A percentile compares a stretch with the other conserved stretches of the same genome.
Conservation (phyloP, 139 green algal species). For the Auxenochlorella protothecoides region DNA sequence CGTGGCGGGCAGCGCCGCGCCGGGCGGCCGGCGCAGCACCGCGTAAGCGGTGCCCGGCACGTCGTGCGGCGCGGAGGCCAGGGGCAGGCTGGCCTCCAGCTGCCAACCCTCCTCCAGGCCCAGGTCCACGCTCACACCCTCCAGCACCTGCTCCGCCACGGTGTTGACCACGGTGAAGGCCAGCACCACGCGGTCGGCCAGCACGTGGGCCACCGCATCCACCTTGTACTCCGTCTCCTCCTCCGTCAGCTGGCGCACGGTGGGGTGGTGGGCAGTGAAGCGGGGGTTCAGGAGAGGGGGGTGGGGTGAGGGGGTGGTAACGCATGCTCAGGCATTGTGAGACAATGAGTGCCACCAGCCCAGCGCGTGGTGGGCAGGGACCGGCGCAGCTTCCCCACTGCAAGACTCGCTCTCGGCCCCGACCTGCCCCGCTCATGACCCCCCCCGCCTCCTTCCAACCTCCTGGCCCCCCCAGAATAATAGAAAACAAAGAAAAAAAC, state of each 20-base stretch:
- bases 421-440: neutral
- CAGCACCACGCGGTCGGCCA: slow-evolving; percentile 71
- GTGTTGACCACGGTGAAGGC: slow-evolving; percentile 99
- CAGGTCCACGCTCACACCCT: slow-evolving; percentile 73
- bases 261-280: neutral
- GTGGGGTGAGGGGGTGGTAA: neutral
- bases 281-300: neutral
- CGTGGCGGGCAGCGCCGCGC: slow-evolving; percentile 54
- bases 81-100: slow-evolving; percentile 35
- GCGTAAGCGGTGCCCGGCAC: slow-evolving; percentile 67
- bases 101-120: neutral
- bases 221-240: slow-evolving; percentile 90
- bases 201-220: slow-evolving; percentile 76
- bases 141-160: slow-evolving; percentile 85
- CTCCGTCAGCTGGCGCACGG: slow-evolving; percentile 59
- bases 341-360: no score
- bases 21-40: slow-evolving; percentile 48
- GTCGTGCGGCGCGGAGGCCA: slow-evolving; percentile 72
- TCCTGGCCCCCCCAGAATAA: neutral
- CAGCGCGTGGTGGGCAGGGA: no score
- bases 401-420: no score
- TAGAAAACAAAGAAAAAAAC: no score
- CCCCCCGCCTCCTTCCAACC: neutral
- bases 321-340: no score
- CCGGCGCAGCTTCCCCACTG: neutral